Evolutionary conservation across 2,329 filamentous ascomycete species (phyloP), one percentile per base, ranked within the genome.

Genomic region (Xylogone sp.): DNA sequence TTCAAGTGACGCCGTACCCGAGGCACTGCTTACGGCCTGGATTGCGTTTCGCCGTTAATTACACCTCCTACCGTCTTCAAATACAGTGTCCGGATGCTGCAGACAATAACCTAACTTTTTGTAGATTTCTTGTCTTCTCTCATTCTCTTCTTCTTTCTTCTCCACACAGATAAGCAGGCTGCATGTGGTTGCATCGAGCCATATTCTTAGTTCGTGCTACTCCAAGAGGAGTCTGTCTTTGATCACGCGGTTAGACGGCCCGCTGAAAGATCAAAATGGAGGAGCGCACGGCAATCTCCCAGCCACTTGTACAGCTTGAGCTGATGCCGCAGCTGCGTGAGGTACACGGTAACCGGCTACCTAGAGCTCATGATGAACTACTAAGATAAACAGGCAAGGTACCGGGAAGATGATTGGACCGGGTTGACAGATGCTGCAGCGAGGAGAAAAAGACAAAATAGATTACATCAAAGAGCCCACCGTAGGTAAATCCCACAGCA

Each of bases 381-480:
- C 10, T 18, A 16, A 18, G 5, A 6, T 39, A 27, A 5, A 16
- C n/a, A 39, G 34, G 34, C 34, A 16, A 6, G 5, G n/a, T 16
- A 18, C n/a, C 10, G 10, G n/a, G 34, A 39, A 18, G 34, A 39
- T 39, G n/a, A 39, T 16, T 39, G 34, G 34, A 39, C 67, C 20
- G 68, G 69, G 2, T 42, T 68, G 20, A 54, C 56, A 2, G 59
- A 66, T 51, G 52, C 60, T 34, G 59, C 59, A 9, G 61, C 67
- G 51, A 59, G 68, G 44, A 65, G 65, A 51, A 67, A 61, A 51
- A 58, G 60, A 50, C 67, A 71, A 53, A 70, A 65, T 27, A 62
- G 67, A 42, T 55, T 71, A n/a, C 64, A 69, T 53, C 65, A 68
- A 31, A 60, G 68, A 52, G 66, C 67, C 2, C 64, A 67, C 57